These are phyloP conservation scores for Penicillium soppii DNA, from an alignment of 495 filamentous ascomycete species.

Conservation along the genomic window DNA sequence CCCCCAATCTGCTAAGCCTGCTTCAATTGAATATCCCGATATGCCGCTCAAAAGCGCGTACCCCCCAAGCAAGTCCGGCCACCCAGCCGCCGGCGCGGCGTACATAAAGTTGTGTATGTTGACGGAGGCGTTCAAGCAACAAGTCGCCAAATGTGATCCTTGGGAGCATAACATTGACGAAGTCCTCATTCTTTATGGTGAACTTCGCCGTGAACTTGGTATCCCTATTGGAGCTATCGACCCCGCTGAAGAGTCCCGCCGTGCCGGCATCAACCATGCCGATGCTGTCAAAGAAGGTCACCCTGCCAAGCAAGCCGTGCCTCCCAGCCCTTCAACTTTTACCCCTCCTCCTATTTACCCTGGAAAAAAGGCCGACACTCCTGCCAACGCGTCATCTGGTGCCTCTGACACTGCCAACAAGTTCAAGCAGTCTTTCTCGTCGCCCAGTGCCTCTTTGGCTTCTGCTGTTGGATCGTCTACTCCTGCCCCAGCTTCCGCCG, in stretches of 20 bases:
- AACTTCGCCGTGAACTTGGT: constrained; percentile 34
- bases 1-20: background rate
- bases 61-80: background rate
- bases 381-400: background rate
- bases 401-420: constrained; percentile 37
- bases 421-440: constrained; percentile 45
- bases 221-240: constrained; percentile 23
- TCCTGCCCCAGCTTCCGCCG: background rate
- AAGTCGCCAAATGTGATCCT: constrained; percentile 29
- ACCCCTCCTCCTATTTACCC: background rate
- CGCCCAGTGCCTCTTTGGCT: constrained; percentile 14
- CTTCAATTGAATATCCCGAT: background rate
- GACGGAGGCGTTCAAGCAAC: constrained; percentile 33
- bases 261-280: background rate
- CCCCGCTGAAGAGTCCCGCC: background rate
- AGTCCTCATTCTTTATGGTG: constrained; percentile 34
- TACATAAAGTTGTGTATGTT: constrained; percentile 28
- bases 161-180: constrained; percentile 30
- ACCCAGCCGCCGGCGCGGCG: constrained; percentile 2
- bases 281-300: background rate
- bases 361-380: background rate
- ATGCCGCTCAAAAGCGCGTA: constrained; percentile 16
- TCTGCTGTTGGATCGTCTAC: background rate
- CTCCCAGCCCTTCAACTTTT: background rate
- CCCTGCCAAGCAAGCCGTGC: background rate